Conservation (phyloP, 2,329 filamentous ascomycete genomes). For the Aspergillus floridensis region DNA sequence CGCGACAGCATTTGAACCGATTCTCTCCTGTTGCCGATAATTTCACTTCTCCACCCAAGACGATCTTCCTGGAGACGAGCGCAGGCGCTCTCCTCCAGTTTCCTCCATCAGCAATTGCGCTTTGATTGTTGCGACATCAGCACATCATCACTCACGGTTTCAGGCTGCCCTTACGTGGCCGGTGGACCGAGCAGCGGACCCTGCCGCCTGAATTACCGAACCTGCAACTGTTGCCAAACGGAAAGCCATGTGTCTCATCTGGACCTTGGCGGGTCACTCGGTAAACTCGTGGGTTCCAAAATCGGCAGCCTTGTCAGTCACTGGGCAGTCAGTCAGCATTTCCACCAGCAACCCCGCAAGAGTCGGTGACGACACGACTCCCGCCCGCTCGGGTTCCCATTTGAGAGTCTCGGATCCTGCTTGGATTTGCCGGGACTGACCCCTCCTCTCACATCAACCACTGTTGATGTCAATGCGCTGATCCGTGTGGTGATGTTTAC, state of each 20-base stretch:
- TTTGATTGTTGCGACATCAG: conserved; percentile 16
- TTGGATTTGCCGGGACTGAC: conserved; percentile 2
- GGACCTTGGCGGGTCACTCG: conserved; percentile 8
- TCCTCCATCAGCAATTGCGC: conserved; percentile 10
- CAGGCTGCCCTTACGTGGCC: conserved; percentile 6
- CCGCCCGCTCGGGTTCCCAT: conserved; percentile 8
- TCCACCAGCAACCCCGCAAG: conserved; percentile 15
- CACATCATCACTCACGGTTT: background rate
- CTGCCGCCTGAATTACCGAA: background rate
- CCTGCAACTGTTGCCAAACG: conserved; percentile 2
- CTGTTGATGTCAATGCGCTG: conserved; percentile 11
- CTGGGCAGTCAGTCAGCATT: background rate
- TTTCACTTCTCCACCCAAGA: conserved; percentile 4
- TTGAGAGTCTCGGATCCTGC: conserved; percentile 10
- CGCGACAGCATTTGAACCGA: conserved; percentile 6
- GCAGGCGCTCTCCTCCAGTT: conserved; percentile 19
- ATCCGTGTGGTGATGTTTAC: conserved; percentile 4
- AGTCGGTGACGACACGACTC: conserved; percentile 14
- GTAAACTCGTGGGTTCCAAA: conserved; percentile 9
- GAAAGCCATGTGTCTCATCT: background rate
- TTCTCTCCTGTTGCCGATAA: background rate
- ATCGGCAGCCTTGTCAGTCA: conserved; percentile 13
- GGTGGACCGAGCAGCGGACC: conserved; percentile 11
- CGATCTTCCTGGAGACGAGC: conserved; percentile 8
- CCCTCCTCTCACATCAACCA: background rate